Evolutionary conservation across 164 flowering plant genomes (phyloP), one percentile per base, ranked within the genome.

Genomic region (Litsea cubeba): DNA sequence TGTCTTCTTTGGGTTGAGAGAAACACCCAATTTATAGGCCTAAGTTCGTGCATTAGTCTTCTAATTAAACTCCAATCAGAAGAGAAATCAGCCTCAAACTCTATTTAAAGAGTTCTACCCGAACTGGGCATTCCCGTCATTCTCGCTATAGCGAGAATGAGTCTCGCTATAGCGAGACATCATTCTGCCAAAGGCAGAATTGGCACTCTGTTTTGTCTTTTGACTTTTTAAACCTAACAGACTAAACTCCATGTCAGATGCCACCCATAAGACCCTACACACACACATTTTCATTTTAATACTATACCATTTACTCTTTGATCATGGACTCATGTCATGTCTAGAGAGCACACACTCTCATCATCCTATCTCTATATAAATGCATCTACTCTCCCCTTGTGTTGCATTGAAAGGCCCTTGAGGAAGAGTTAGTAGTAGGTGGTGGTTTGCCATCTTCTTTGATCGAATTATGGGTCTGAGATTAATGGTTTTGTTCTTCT

Each of bases 171-270:
- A n/a, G n/a, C n/a, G n/a, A n/a, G n/a, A n/a, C n/a, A n/a, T n/a
- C n/a, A n/a, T n/a, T n/a, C n/a, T n/a, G n/a, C n/a, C n/a, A n/a
- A n/a, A n/a, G n/a, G n/a, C n/a, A n/a, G n/a, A n/a, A n/a, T n/a
- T n/a, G n/a, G n/a, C n/a, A n/a, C n/a, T n/a, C n/a, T n/a, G n/a
- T n/a, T n/a, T n/a, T n/a, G n/a, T n/a, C n/a, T n/a, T n/a, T n/a
- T n/a, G n/a, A n/a, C n/a, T n/a, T n/a, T n/a, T n/a, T n/a, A n/a
- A n/a, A n/a, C n/a, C n/a, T n/a, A n/a, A n/a, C n/a, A n/a, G n/a
- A n/a, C 82, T 75, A 74, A 83, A 78, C 58, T 79, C 84, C 85
- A 78, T 74, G 75, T 86, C 84, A 83, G 82, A 79, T 78, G 80
- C 74, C 85, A 84, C 71, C 76, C 51, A 72, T 54, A 14, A 14